Conservation (phyloP, 768 basidiomycete species). For the Leccinum boreale region DNA sequence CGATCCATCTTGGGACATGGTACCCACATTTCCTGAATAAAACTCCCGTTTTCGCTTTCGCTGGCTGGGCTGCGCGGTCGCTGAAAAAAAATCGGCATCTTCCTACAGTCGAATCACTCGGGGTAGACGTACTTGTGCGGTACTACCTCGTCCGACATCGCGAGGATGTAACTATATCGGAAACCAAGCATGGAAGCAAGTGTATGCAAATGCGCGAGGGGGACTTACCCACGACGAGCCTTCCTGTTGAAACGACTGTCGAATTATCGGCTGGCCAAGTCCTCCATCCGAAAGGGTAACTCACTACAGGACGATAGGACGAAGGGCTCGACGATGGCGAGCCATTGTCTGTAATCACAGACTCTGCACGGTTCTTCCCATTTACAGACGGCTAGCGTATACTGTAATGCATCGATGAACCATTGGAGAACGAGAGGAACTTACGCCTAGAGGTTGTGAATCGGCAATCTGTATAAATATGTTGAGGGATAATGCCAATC, state of each 20-base stretch:
- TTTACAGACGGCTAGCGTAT: conserved; percentile 3
- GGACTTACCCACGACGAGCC: neutral
- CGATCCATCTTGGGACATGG: neutral
- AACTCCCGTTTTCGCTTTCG: conserved; percentile 1
- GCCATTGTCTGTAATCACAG: neutral
- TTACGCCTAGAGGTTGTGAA: conserved; percentile 3
- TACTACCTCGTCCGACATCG: neutral
- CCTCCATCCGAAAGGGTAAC: neutral
- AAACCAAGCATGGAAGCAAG: neutral
- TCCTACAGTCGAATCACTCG: neutral
- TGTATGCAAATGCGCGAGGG: neutral
- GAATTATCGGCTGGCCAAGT: neutral
- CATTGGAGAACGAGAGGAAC: neutral
- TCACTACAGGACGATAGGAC: neutral
- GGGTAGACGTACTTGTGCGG: neutral
- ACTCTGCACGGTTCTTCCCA: neutral
- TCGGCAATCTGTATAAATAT: neutral
- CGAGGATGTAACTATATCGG: neutral
- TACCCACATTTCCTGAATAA: conserved; percentile 13
- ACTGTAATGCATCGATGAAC: neutral
- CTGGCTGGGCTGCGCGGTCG: neutral
- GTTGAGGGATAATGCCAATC: neutral
- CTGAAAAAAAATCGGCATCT: neutral
- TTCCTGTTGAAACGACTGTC: conserved; percentile 3
- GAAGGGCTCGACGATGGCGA: neutral